A percentile compares a stretch with the other conserved stretches of the same genome.
phyloP scores from a whole-genome alignment of 2,329 filamentous ascomycete species.

The Grosmannia serpens region DNA sequence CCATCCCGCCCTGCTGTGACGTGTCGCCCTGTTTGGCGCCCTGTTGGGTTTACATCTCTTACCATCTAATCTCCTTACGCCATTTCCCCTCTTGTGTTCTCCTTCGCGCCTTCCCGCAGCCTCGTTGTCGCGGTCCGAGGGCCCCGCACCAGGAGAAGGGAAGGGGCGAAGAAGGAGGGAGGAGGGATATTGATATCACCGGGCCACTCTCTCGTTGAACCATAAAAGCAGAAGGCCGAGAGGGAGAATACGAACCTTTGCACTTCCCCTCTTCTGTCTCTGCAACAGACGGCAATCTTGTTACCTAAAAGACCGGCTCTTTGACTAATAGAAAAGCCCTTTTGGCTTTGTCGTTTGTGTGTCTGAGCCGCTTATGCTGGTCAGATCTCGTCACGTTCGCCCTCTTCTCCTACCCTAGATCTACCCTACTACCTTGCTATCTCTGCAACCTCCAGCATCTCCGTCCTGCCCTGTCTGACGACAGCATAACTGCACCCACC shows the following conservation, averaged over 20 bases:
- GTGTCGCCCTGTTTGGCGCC: not conserved
- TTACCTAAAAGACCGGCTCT: slow-evolving; percentile 33
- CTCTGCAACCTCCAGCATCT: not conserved
- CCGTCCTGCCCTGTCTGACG: not conserved
- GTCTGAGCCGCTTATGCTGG: not conserved
- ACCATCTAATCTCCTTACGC: not conserved
- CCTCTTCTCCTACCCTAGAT: not conserved
- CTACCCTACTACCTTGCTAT: not conserved
- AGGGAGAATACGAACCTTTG: slow-evolving; percentile 3
- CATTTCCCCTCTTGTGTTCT: not conserved
- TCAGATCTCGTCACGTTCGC: not conserved
- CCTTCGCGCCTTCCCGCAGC: not conserved
- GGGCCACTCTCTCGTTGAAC: not conserved
- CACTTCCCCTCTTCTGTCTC: slow-evolving; percentile 1
- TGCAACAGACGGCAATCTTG: slow-evolving; percentile 13
- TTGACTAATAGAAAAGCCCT: slow-evolving; percentile 36
- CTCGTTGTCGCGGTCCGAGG: not conserved
- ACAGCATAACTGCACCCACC: not conserved
- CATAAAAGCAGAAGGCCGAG: not conserved
- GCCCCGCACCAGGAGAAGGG: not conserved
- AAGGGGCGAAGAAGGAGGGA: not conserved
- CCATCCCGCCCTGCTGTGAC: slow-evolving; percentile 10
- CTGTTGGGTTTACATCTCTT: not conserved
- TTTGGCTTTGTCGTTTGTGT: slow-evolving; percentile 1
- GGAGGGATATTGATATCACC: not conserved